Conservation (phyloP, 768 basidiomycete genomes). For the Naganishia antarctica region DNA sequence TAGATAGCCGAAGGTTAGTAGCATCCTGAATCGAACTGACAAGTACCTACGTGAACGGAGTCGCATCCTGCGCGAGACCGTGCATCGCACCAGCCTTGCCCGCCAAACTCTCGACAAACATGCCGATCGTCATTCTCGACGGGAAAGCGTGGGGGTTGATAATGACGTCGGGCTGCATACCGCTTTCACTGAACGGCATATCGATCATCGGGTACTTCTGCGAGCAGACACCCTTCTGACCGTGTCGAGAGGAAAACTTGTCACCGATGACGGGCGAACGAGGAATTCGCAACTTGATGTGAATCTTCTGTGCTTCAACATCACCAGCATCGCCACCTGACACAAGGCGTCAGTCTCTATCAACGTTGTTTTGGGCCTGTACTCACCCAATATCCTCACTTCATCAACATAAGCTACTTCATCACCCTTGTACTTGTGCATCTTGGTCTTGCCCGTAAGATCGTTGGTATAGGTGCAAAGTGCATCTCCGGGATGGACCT, state of each 20-base stretch:
- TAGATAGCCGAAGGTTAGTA: slow-evolving; percentile 40
- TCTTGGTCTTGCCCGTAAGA: slow-evolving; percentile 70
- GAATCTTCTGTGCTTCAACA: slow-evolving; percentile 81
- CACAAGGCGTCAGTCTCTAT: background rate
- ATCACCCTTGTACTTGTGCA: slow-evolving; percentile 95
- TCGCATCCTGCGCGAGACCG: slow-evolving; percentile 95
- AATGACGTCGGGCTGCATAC: slow-evolving; percentile 97
- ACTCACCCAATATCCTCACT: slow-evolving; percentile 78
- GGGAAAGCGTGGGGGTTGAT: slow-evolving; percentile 99
- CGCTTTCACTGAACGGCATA: slow-evolving; percentile 98
- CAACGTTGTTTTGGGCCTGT: background rate
- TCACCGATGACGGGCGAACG: slow-evolving; percentile 96
- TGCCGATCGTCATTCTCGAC: slow-evolving; percentile 98
- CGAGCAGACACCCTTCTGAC: slow-evolving; percentile 98
- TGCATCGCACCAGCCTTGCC: slow-evolving; percentile 99
- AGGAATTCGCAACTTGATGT: slow-evolving; percentile 85
- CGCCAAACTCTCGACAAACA: slow-evolving; percentile 99
- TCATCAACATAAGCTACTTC: slow-evolving; percentile 83
- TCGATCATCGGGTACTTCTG: slow-evolving; percentile 98
- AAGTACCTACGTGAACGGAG: slow-evolving; percentile 81
- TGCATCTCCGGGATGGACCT: slow-evolving; percentile 67
- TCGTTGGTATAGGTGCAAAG: slow-evolving; percentile 86
- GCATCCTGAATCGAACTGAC: background rate
- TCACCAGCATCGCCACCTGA: slow-evolving; percentile 81
- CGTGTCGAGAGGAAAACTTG: slow-evolving; percentile 98